Conservation (phyloP, 2,329 filamentous ascomycete genomes). For the Plectosphaerella cucumerina region DNA sequence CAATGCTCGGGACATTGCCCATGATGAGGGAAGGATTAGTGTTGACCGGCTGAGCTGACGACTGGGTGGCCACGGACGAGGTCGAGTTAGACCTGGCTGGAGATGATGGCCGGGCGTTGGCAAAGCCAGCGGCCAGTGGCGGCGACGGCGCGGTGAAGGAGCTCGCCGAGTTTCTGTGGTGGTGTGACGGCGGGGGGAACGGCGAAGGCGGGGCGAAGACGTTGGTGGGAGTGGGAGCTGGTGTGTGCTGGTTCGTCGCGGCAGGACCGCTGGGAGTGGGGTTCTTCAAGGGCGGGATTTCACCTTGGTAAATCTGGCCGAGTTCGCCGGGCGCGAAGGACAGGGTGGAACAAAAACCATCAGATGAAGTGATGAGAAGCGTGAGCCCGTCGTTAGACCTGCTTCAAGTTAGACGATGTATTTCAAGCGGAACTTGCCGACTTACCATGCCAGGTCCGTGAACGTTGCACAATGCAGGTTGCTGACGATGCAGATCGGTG, state of each 20-base stretch:
- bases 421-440: constrained; percentile 8
- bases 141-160: constrained; percentile 56
- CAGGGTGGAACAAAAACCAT: constrained; percentile 92
- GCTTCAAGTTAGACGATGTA: constrained; percentile 1
- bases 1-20: constrained; percentile 71
- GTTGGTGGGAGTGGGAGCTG: constrained; percentile 66
- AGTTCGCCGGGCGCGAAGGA: constrained; percentile 82
- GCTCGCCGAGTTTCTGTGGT: constrained; percentile 55
- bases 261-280: constrained; percentile 29
- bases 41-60: constrained; percentile 44
- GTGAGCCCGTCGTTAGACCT: constrained; percentile 49
- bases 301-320: constrained; percentile 73
- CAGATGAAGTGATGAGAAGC: constrained; percentile 92
- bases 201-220: constrained; percentile 59
- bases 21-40: constrained; percentile 78
- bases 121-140: constrained; percentile 52
- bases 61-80: constrained; percentile 71
- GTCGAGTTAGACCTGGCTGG: constrained; percentile 83
- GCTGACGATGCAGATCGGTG: constrained; percentile 89
- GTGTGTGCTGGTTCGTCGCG: constrained; percentile 60
- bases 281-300: constrained; percentile 49
- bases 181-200: constrained; percentile 40
- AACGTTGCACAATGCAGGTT: constrained; percentile 97
- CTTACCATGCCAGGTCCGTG: constrained; percentile 91
- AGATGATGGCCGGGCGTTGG: constrained; percentile 65